Evolutionary conservation across 176 grass and related monocot species (phyloP).

Genomic region (Pontederia paniculata): DNA sequence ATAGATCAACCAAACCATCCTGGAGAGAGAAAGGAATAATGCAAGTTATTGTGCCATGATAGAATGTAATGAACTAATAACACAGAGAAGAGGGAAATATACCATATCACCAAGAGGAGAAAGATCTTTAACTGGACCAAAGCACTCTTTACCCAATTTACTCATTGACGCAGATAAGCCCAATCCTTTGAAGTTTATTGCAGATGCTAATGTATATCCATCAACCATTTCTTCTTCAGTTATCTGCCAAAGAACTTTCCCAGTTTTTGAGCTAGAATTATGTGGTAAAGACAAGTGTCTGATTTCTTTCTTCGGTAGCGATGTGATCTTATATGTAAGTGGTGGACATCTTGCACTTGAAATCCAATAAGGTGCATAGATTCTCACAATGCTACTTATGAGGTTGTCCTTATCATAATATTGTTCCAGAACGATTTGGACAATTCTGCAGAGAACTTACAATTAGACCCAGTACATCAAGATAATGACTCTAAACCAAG

Average conservation of each 20-base stretch:
- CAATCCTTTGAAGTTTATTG: slow-evolving; percentile 69
- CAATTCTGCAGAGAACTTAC: slow-evolving; percentile 37
- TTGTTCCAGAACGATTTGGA: slow-evolving; percentile 87
- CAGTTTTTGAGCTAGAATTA: slow-evolving; percentile 32
- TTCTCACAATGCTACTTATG: slow-evolving; percentile 61
- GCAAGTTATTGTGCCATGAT: slow-evolving; percentile 13
- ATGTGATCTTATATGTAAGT: slow-evolving; percentile 41
- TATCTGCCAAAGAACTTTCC: slow-evolving; percentile 64
- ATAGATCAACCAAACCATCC: slow-evolving; percentile 84
- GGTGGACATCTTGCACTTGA: slow-evolving; percentile 71
- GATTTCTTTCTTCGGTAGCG: slow-evolving; percentile 57
- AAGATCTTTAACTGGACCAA: slow-evolving; percentile 71
- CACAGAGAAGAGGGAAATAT: slow-evolving; percentile 12
- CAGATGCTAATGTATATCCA: slow-evolving; percentile 83
- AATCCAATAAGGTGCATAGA: slow-evolving; percentile 98
- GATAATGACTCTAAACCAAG: slow-evolving; percentile 9
- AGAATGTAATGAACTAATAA: not conserved
- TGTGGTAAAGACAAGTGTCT: slow-evolving; percentile 19
- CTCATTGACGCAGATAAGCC: slow-evolving; percentile 50
- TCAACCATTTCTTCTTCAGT: slow-evolving; percentile 77
- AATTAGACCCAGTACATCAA: slow-evolving; percentile 9
- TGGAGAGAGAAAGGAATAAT: slow-evolving; percentile 22
- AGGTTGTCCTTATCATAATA: slow-evolving; percentile 72
- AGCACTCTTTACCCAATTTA: slow-evolving; percentile 36
- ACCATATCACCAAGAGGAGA: slow-evolving; percentile 90